phyloP scores from a whole-genome alignment of 352 stramenopile species.

The Globisporangium carolinianum region DNA sequence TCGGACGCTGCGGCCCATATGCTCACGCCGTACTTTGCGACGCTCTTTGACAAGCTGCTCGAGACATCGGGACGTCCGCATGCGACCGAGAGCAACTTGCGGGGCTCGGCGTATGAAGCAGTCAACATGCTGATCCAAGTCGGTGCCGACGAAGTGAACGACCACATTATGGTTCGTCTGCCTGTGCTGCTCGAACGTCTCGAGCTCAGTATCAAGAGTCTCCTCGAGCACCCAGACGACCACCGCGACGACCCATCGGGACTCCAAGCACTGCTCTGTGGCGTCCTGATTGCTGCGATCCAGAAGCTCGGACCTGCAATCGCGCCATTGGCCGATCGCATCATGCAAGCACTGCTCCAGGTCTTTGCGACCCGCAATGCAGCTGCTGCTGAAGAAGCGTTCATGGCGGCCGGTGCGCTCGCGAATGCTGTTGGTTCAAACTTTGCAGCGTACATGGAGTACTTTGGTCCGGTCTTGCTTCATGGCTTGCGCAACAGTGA shows the following conservation, averaged over 20 bases:
- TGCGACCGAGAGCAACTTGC: conserved; percentile 87
- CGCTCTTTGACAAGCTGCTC: conserved; percentile 91
- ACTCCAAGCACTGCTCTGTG: conserved; percentile 84
- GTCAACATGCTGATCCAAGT: conserved; percentile 92
- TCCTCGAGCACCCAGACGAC: conserved; percentile 69
- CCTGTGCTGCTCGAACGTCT: conserved; percentile 74
- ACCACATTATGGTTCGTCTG: conserved; percentile 76
- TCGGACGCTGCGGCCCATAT: conserved; percentile 74
- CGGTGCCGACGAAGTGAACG: conserved; percentile 62
- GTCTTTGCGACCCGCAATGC: conserved; percentile 93
- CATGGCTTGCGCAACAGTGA: conserved; percentile 92
- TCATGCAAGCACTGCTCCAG: conserved; percentile 94
- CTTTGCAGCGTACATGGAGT: conserved; percentile 95
- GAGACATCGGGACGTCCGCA: conserved; percentile 87
- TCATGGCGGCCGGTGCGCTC: conserved; percentile 91
- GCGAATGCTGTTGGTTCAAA: conserved; percentile 91
- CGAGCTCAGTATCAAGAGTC: conserved; percentile 54
- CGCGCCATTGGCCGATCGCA: conserved; percentile 83
- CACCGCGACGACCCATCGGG: conserved; percentile 69
- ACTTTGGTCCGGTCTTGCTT: conserved; percentile 90
- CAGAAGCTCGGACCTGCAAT: conserved; percentile 91
- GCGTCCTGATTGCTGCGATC: conserved; percentile 90
- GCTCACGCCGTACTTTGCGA: conserved; percentile 88
- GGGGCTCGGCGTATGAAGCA: conserved; percentile 90
- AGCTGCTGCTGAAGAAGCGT: conserved; percentile 93